phyloP scores from a whole-genome alignment of 2,329 filamentous ascomycete genomes.

The Botrytis fabae region DNA sequence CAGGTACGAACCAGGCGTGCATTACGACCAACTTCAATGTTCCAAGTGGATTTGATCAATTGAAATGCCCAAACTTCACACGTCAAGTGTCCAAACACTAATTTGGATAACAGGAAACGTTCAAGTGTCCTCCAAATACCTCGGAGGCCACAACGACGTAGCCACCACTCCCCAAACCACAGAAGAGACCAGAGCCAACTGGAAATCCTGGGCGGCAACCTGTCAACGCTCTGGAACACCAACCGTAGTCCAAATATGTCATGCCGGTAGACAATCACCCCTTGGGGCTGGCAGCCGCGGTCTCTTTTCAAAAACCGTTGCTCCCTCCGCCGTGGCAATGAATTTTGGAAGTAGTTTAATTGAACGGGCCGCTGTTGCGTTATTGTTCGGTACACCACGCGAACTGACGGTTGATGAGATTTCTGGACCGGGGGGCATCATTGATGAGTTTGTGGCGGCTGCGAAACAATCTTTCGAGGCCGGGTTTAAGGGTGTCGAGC shows the following conservation, averaged over 20 bases:
- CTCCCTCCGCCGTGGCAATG: slow-evolving; percentile 48
- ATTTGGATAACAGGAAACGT: slow-evolving; percentile 1
- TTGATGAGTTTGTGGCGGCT: slow-evolving; percentile 51
- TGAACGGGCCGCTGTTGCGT: slow-evolving; percentile 32
- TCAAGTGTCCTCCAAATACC: slow-evolving; percentile 14
- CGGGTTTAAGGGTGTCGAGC: slow-evolving; percentile 54
- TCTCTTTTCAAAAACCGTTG: slow-evolving; percentile 45
- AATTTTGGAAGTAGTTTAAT: slow-evolving; percentile 45
- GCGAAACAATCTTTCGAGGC: slow-evolving; percentile 51
- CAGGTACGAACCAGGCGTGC: slow-evolving; percentile 40
- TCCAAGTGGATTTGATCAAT: background rate
- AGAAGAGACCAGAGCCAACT: slow-evolving; percentile 39
- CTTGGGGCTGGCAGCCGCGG: slow-evolving; percentile 44
- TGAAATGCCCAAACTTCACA: background rate
- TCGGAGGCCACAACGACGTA: slow-evolving; percentile 6
- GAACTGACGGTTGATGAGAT: slow-evolving; percentile 59
- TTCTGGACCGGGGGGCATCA: slow-evolving; percentile 41
- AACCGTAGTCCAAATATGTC: slow-evolving; percentile 49
- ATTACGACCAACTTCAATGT: background rate
- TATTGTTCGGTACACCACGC: slow-evolving; percentile 54
- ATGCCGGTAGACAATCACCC: slow-evolving; percentile 50
- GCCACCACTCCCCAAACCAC: slow-evolving; percentile 35
- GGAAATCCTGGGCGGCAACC: slow-evolving; percentile 43
- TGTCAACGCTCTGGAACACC: slow-evolving; percentile 43
- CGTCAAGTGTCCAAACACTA: background rate